These are phyloP conservation scores for Magnusiomyces tetraspermus DNA, from an alignment of 1,139 yeast genomes.

Conservation along the genomic window DNA sequence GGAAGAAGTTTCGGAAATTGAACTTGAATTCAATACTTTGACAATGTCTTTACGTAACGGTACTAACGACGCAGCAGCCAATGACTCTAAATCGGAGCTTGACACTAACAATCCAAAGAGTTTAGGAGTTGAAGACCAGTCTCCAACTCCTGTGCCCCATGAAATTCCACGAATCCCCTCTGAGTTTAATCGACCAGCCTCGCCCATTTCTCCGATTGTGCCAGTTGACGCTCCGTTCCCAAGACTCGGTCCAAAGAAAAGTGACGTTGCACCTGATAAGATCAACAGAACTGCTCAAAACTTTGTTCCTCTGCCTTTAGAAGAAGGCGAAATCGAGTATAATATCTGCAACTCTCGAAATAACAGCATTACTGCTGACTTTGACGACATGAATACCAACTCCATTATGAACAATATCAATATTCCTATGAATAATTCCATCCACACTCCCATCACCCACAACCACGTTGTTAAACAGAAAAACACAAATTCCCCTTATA, in stretches of 20 bases:
- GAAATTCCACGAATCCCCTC: constrained; percentile 15
- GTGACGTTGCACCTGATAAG: constrained; percentile 14
- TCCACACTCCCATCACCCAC: background rate
- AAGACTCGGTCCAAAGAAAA: constrained; percentile 13
- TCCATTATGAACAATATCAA: background rate
- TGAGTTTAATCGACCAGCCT: constrained; percentile 6
- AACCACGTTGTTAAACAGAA: no score
- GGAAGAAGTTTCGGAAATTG: no score
- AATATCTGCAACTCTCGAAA: background rate
- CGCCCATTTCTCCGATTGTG: background rate
- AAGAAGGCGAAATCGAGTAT: background rate
- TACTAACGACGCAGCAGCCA: no score
- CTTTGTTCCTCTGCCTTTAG: constrained; percentile 13
- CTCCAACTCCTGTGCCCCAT: constrained; percentile 12
- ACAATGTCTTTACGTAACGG: no score
- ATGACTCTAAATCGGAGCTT: no score
- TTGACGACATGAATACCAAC: background rate
- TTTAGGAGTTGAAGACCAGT: no score
- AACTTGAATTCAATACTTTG: no score
- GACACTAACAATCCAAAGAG: no score
- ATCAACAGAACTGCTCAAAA: constrained; percentile 13
- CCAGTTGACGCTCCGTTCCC: constrained; percentile 8
- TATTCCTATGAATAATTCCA: background rate
- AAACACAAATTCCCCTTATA: constrained; percentile 10
- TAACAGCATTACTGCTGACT: background rate